phyloP scores from a whole-genome alignment of 495 filamentous ascomycete species.

The Neurospora discreta region DNA sequence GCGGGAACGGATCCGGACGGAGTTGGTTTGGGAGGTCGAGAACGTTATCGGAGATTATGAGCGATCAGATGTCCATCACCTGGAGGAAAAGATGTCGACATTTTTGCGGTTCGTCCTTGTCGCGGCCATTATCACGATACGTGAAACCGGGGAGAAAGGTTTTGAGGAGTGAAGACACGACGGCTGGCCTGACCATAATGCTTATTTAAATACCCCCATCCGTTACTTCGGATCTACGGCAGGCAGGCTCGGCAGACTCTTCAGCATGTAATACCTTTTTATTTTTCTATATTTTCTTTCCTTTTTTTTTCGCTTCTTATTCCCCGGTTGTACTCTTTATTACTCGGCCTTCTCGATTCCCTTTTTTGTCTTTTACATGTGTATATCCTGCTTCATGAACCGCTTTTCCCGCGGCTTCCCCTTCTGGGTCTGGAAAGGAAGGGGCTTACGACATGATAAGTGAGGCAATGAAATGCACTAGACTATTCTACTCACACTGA shows the following conservation, averaged over 20 bases:
- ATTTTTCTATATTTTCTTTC: slow-evolving; percentile 26
- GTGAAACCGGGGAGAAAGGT: not conserved
- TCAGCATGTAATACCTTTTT: slow-evolving; percentile 40
- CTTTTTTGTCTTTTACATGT: slow-evolving; percentile 14
- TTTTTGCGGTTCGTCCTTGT: not conserved
- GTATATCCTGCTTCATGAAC: slow-evolving; percentile 6
- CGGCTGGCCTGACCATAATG: slow-evolving; percentile 34
- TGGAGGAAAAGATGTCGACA: not conserved
- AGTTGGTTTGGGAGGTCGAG: not conserved
- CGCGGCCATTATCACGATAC: not conserved
- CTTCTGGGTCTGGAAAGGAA: slow-evolving; percentile 3
- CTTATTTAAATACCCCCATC: slow-evolving; percentile 30
- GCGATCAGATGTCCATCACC: not conserved
- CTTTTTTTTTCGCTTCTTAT: slow-evolving; percentile 13
- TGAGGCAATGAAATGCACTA: slow-evolving; percentile 17
- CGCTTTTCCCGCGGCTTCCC: not conserved
- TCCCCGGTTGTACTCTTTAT: slow-evolving; percentile 13
- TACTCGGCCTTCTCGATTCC: slow-evolving; percentile 9
- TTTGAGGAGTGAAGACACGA: slow-evolving; percentile 10
- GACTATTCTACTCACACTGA: slow-evolving; percentile 8
- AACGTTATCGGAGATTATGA: not conserved
- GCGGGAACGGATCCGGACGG: not conserved
- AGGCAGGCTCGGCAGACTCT: slow-evolving; percentile 20
- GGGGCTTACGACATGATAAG: slow-evolving; percentile 21
- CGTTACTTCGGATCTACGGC: slow-evolving; percentile 20